A percentile compares a stretch with the other conserved stretches of the same genome.
Conservation (phyloP, 2,329 filamentous ascomycete genomes). For the Diplodia seriata region DNA sequence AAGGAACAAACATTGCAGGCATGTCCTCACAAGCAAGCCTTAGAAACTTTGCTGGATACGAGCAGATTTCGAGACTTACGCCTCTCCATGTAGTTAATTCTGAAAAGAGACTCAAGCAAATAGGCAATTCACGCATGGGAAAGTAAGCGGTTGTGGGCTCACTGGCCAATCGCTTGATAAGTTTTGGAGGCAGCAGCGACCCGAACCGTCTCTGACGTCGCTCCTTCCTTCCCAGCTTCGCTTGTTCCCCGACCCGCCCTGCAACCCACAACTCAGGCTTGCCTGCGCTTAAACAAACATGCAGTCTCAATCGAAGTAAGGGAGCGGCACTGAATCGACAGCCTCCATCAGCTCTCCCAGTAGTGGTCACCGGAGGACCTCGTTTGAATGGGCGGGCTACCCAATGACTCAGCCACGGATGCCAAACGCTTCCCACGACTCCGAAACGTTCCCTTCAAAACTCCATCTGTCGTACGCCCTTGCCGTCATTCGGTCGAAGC, state of each 20-base stretch:
- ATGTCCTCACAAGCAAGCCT: too few relatives aligned
- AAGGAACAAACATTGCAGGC: not conserved
- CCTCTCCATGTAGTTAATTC: not conserved
- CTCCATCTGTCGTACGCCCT: slow-evolving; percentile 46
- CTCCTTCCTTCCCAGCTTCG: slow-evolving; percentile 23
- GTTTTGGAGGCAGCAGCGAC: not conserved
- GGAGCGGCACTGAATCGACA: not conserved
- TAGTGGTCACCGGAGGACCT: not conserved
- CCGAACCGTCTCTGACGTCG: not conserved
- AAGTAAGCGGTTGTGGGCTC: not conserved
- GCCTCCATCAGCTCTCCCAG: not conserved
- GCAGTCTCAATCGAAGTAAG: not conserved
- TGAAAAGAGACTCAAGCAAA: not conserved
- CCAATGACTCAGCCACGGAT: not conserved
- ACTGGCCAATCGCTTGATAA: not conserved
- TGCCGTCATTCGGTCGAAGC: slow-evolving; percentile 50
- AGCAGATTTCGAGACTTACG: not conserved
- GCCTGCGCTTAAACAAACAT: not conserved
- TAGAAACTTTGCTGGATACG: not conserved
- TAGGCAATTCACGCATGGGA: not conserved
- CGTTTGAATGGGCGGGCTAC: not conserved
- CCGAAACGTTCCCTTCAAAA: not conserved
- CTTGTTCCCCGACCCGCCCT: not conserved
- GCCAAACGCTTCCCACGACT: not conserved
- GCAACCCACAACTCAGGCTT: not conserved